Evolutionary conservation across 352 stramenopile species (phyloP), one percentile per base, ranked within the genome.

Genomic region (Phytopythium oedochilum): DNA sequence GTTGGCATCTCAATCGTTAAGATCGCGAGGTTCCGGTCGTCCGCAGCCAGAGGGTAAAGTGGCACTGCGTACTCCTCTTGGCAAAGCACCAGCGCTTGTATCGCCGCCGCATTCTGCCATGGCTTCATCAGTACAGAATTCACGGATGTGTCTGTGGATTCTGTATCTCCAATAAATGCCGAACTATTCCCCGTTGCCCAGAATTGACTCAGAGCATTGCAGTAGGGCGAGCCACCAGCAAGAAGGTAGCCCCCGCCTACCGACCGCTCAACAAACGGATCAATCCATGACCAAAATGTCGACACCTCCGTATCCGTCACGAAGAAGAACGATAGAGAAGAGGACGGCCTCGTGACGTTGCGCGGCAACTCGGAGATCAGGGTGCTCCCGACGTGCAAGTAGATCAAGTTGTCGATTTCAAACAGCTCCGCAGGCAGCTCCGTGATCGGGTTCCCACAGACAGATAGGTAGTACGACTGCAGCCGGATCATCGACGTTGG

Each of bases 401-500:
- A 53, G 17, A 49, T 17, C 46, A 66, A 44, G 2, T 40, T 20
- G 3, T 61, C 20, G 14, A 68, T 26, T 14, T 66, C 43, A 9
- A 74, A 71, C 18, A 78, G 29, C 22, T 46, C 36, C 2, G 47
- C 25, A 1, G 63, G 57, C 10, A 78, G 43, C 18, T 60, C 31
- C 1, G 43, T 61, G 20, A 75, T 71, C 22, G 70, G 66, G 42
- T 78, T 75, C 0, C 58, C 53, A 15, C 60, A 59, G 12, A 78
- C 29, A 5, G 68, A 59, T 9, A 77, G 10, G 18, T 65, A 77
- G 2, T 25, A 55, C 3, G 57, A 42, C 15, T 64, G 15, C 17
- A 77, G 15, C 9, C 43, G 42, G 6, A 50, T 28, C 18, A 72
- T 17, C 17, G 57, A 52, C 0, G 25, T 38, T 14, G 66, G 55